These are phyloP conservation scores for Rhizopogon vinicolor DNA, from an alignment of 768 basidiomycete genomes.

Conservation along the genomic window DNA sequence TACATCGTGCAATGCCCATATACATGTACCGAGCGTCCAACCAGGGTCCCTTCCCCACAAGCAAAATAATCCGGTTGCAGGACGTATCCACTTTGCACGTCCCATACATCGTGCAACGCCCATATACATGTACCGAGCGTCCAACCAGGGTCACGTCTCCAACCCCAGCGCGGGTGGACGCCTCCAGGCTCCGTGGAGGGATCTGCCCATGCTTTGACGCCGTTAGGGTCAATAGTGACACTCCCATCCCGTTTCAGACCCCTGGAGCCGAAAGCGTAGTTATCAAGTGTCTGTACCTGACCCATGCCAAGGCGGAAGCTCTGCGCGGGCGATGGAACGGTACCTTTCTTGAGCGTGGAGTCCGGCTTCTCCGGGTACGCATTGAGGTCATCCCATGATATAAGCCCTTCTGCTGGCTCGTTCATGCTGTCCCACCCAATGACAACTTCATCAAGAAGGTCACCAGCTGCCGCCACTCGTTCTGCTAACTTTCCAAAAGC, in stretches of 20 bases:
- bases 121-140: conserved; percentile 76
- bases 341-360: conserved; percentile 78
- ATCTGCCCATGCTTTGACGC: conserved; percentile 72
- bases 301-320: conserved; percentile 88
- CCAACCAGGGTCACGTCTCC: conserved; percentile 74
- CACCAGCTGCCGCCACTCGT: conserved; percentile 68
- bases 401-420: conserved; percentile 82
- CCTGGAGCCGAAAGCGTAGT: conserved; percentile 74
- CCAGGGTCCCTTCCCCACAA: too few relatives aligned
- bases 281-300: conserved; percentile 70
- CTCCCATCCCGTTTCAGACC: conserved; percentile 73
- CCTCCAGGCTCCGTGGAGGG: conserved; percentile 47
- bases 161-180: conserved; percentile 71
- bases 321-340: conserved; percentile 82
- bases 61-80: conserved; percentile 76
- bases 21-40: conserved; percentile 77
- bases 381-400: conserved; percentile 65
- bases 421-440: conserved; percentile 98
- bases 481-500: conserved; percentile 77
- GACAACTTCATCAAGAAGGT: conserved; percentile 78
- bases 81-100: conserved; percentile 60
- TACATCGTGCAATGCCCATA: conserved; percentile 88
- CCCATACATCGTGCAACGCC: conserved; percentile 91
- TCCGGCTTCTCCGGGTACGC: conserved; percentile 62
- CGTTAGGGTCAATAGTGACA: conserved; percentile 83